Evolutionary conservation across 768 basidiomycete species (phyloP).

Genomic region (Lenzites betulinus): DNA sequence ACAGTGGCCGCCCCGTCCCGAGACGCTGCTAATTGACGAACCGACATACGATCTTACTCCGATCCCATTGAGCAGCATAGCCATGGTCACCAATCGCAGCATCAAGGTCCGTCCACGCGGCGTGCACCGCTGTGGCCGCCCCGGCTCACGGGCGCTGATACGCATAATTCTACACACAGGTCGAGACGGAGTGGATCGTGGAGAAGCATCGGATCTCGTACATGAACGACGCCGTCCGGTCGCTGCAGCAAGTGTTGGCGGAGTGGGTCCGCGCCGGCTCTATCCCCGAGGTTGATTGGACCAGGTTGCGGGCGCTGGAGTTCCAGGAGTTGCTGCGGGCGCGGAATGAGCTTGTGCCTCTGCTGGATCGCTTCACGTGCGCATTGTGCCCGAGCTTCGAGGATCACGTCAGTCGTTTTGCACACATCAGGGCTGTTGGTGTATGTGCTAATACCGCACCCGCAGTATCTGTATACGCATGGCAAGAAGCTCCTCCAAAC

Average conservation of each 20-base stretch:
- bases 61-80: slow-evolving; percentile 73
- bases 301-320: slow-evolving; percentile 76
- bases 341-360: slow-evolving; percentile 51
- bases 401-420: slow-evolving; percentile 65
- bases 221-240: slow-evolving; percentile 57
- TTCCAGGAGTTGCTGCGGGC: slow-evolving; percentile 82
- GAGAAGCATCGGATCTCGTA: slow-evolving; percentile 62
- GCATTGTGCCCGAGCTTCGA: slow-evolving; percentile 66
- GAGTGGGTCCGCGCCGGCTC: slow-evolving; percentile 54
- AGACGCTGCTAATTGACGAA: slow-evolving; percentile 47
- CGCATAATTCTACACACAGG: slow-evolving; percentile 39
- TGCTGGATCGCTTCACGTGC: slow-evolving; percentile 51
- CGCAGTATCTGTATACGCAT: slow-evolving; percentile 77
- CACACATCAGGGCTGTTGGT: no score
- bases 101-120: slow-evolving; percentile 58
- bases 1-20: slow-evolving; percentile 68
- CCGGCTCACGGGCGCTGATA: neutral
- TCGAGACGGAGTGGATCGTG: slow-evolving; percentile 70
- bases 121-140: no score
- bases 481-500: slow-evolving; percentile 70
- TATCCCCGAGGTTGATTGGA: slow-evolving; percentile 84
- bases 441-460: neutral
- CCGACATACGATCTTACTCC: slow-evolving; percentile 65
- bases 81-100: slow-evolving; percentile 66
- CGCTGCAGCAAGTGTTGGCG: slow-evolving; percentile 50